A percentile compares a stretch with the other conserved stretches of the same genome.
Evolutionary conservation across 495 filamentous ascomycete species (phyloP).

Genomic region (Pseudomonodictys pantanalensis): DNA sequence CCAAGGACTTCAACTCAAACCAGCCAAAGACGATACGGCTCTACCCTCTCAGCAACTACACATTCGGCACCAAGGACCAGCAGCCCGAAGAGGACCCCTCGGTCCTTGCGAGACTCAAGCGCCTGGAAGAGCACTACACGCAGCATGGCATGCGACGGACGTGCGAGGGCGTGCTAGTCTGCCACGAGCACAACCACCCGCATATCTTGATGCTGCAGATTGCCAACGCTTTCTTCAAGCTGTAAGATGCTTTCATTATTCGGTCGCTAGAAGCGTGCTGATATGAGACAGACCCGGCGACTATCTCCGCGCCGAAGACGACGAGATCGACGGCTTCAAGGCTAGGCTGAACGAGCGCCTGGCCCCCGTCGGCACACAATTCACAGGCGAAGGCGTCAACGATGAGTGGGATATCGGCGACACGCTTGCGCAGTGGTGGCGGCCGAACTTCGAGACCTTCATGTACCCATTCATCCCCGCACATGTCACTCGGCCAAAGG

Average conservation of each 20-base stretch:
- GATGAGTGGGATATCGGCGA: slow-evolving; percentile 92
- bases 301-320: slow-evolving; percentile 85
- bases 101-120: slow-evolving; percentile 84
- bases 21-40: slow-evolving; percentile 89
- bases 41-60: slow-evolving; percentile 96
- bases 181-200: slow-evolving; percentile 97
- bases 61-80: slow-evolving; percentile 95
- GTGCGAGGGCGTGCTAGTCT: slow-evolving; percentile 93
- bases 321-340: slow-evolving; percentile 93
- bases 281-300: slow-evolving; percentile 68
- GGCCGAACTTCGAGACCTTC: slow-evolving; percentile 98
- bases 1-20: slow-evolving; percentile 78
- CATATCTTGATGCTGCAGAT: slow-evolving; percentile 99
- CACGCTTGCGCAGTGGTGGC: slow-evolving; percentile 96
- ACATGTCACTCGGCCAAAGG: slow-evolving; percentile 93
- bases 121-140: slow-evolving; percentile 90
- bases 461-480: slow-evolving; percentile 98
- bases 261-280: slow-evolving; percentile 10
- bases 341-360: slow-evolving; percentile 84
- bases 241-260: slow-evolving; percentile 51
- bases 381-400: slow-evolving; percentile 80
- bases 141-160: slow-evolving; percentile 93
- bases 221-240: slow-evolving; percentile 98
- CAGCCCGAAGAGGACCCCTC: slow-evolving; percentile 98
- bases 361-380: slow-evolving; percentile 82